Conservation (phyloP, 1,284 basidiomycete genomes). For the Ceratobasidium sp. region DNA sequence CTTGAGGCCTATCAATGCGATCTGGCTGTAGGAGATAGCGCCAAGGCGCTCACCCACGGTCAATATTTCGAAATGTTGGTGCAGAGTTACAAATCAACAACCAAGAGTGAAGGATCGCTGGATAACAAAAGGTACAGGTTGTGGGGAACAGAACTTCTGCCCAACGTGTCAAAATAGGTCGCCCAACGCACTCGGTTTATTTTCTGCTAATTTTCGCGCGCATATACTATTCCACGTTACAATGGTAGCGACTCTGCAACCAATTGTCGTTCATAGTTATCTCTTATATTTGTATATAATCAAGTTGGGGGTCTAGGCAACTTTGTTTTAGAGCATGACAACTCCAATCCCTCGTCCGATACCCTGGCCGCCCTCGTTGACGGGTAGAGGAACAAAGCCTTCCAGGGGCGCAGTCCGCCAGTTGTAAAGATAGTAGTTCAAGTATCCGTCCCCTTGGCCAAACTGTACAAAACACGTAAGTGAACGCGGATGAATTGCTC, state of each 20-base stretch:
- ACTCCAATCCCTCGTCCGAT: conserved; percentile 81
- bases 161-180: background rate
- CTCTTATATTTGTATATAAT: background rate
- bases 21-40: conserved; percentile 20
- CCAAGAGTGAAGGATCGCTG: conserved; percentile 20
- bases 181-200: no score
- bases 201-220: background rate
- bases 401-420: conserved; percentile 86
- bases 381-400: conserved; percentile 63
- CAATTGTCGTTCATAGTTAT: background rate
- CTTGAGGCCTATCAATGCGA: conserved; percentile 23
- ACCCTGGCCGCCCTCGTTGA: conserved; percentile 57
- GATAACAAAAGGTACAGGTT: conserved; percentile 38
- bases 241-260: background rate
- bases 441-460: conserved; percentile 87
- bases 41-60: conserved; percentile 14
- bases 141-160: conserved; percentile 28
- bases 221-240: background rate
- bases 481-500: background rate
- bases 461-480: conserved; percentile 67
- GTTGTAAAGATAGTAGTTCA: conserved; percentile 94
- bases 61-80: conserved; percentile 40
- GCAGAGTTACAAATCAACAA: conserved; percentile 12
- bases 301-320: background rate
- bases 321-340: conserved; percentile 71